Percentiles rank a stretch among this genome's conserved stretches.
Evolutionary conservation across 2,329 filamentous ascomycete species (phyloP).

Genomic region (Pseudogymnoascus sp.): DNA sequence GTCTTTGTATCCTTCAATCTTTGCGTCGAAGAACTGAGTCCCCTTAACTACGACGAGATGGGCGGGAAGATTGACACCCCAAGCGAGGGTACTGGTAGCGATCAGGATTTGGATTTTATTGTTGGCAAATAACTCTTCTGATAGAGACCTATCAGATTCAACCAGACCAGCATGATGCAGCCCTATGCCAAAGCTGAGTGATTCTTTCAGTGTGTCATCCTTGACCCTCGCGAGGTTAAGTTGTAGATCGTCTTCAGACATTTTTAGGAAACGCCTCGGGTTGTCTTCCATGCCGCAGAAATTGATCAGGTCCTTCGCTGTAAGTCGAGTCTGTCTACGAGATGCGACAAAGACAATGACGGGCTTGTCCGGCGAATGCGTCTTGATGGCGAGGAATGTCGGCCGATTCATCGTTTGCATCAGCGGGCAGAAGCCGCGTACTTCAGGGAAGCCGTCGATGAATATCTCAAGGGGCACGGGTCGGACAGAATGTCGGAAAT

Average conservation of each 20-base stretch:
- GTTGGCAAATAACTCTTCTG: conserved; percentile 90
- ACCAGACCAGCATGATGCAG: conserved; percentile 95
- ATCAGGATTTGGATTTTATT: conserved; percentile 98
- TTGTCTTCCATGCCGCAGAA: conserved; percentile 98
- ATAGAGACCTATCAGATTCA: conserved; percentile 81
- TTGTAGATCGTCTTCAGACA: conserved; percentile 90
- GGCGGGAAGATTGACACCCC: conserved; percentile 95
- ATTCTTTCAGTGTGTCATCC: conserved; percentile 84
- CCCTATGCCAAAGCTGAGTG: conserved; percentile 94
- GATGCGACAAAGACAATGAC: conserved; percentile 98
- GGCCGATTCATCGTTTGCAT: conserved; percentile 99
- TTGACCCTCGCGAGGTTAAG: conserved; percentile 83
- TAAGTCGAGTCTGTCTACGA: conserved; percentile 85
- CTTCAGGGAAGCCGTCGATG: conserved; percentile 94
- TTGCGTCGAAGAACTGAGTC: conserved; percentile 96
- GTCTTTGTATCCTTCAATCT: conserved; percentile 94
- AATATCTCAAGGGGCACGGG: conserved; percentile 93
- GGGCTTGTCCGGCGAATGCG: conserved; percentile 89
- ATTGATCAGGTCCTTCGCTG: conserved; percentile 93
- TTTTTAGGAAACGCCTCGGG: conserved; percentile 80
- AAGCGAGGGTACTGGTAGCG: conserved; percentile 90
- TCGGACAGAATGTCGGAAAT: conserved; percentile 93
- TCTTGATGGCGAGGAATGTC: conserved; percentile 93
- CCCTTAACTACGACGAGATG: conserved; percentile 97
- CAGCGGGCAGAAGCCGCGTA: conserved; percentile 87